Conservation (phyloP, 306 rosid species). For the Rubus parviflorus region DNA sequence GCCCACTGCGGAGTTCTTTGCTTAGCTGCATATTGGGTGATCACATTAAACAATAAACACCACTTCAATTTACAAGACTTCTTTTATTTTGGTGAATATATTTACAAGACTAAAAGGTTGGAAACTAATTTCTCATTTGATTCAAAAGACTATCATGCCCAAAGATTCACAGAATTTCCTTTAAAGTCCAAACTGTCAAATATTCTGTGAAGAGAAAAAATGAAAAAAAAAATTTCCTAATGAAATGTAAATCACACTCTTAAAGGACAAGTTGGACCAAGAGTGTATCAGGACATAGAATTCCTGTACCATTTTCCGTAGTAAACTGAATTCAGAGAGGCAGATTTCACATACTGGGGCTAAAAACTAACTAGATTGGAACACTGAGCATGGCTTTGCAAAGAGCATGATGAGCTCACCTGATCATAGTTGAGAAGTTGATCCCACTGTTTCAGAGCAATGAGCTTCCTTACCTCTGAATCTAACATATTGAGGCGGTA, state of each 20-base stretch:
- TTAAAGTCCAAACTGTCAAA: background rate
- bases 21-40: constrained; percentile 50
- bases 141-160: background rate
- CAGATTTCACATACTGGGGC: background rate
- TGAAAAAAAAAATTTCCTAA: background rate
- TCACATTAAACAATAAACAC: constrained; percentile 24
- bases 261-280: background rate
- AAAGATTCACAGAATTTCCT: background rate
- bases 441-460: constrained; percentile 68
- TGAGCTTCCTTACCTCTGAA: constrained; percentile 51
- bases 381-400: background rate
- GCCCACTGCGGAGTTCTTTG: constrained; percentile 70
- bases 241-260: background rate
- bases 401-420: constrained; percentile 44
- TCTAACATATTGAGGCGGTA: constrained; percentile 83
- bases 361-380: constrained; percentile 1
- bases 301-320: background rate
- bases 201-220: too few relatives aligned
- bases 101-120: background rate
- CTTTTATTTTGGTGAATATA: background rate
- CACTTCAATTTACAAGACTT: background rate
- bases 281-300: background rate
- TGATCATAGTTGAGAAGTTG: constrained; percentile 77
- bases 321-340: background rate
- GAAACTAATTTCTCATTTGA: background rate